phyloP scores from a whole-genome alignment of 345 rosid species.

The Melaleuca quinquenervia region DNA sequence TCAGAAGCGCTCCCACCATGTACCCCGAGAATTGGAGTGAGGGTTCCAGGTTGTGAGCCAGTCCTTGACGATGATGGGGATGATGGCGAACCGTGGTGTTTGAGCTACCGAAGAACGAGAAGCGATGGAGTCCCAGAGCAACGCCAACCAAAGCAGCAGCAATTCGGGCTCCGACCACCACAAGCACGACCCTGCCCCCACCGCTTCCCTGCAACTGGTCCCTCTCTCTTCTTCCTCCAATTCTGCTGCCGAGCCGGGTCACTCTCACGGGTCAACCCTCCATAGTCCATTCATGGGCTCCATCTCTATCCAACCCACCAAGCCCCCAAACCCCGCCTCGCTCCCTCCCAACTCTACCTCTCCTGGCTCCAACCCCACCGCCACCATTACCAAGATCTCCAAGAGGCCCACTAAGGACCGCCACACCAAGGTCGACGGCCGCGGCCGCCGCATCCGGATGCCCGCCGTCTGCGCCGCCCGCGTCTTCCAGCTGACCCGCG shows the following conservation, averaged over 20 bases:
- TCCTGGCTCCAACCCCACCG: background rate
- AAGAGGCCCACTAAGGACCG: slow-evolving; percentile 68
- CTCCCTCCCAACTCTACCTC: background rate
- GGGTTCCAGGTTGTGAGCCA: background rate
- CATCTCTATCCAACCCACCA: slow-evolving; percentile 5
- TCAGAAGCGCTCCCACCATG: background rate
- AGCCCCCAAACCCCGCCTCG: background rate
- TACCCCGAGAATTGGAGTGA: background rate
- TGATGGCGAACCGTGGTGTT: background rate
- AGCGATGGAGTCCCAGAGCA: slow-evolving; percentile 19
- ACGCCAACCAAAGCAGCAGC: slow-evolving; percentile 2
- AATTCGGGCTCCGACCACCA: slow-evolving; percentile 8
- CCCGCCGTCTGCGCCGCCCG: slow-evolving; percentile 82
- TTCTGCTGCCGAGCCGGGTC: slow-evolving; percentile 2
- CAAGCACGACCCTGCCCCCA: slow-evolving; percentile 6
- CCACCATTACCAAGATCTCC: slow-evolving; percentile 3
- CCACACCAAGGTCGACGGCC: slow-evolving; percentile 81
- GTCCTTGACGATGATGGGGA: background rate
- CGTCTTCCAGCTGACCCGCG: slow-evolving; percentile 70
- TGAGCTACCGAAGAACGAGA: background rate
- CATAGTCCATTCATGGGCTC: slow-evolving; percentile 40
- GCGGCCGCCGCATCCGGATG: slow-evolving; percentile 82
- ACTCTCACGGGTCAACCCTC: background rate
- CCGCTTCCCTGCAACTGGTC: slow-evolving; percentile 18
- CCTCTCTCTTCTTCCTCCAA: slow-evolving; percentile 6